Conservation (phyloP, 1,284 basidiomycete genomes). For the Ceratobasidium sp. region DNA sequence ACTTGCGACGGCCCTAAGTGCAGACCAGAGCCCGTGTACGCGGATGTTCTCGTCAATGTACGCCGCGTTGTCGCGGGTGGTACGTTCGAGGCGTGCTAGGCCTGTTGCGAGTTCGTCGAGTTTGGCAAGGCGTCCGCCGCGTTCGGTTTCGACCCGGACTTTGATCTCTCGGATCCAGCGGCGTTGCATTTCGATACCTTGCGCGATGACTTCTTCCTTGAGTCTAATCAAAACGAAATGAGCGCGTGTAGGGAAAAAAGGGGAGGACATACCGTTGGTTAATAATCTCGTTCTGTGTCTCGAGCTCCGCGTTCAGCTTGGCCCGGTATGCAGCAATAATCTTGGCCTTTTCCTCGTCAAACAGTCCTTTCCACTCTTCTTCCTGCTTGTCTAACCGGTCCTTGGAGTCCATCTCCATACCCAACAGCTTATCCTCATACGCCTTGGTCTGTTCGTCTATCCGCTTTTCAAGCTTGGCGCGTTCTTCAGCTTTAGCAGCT, state of each 20-base stretch:
- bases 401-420: conserved; percentile 84
- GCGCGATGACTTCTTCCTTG: conserved; percentile 93
- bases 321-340: conserved; percentile 84
- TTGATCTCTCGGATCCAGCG: conserved; percentile 98
- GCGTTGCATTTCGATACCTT: conserved; percentile 96
- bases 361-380: conserved; percentile 84
- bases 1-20: conserved; percentile 71
- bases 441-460: conserved; percentile 86
- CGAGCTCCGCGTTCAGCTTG: conserved; percentile 88
- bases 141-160: conserved; percentile 94
- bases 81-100: conserved; percentile 89
- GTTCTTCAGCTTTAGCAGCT: conserved; percentile 84
- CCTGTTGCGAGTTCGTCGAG: conserved; percentile 92
- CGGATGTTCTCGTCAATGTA: conserved; percentile 92
- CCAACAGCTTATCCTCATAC: conserved; percentile 85
- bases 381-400: conserved; percentile 88
- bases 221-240: conserved; percentile 63
- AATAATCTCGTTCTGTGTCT: conserved; percentile 91
- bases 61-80: conserved; percentile 89
- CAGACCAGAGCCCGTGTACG: conserved; percentile 83
- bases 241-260: not conserved
- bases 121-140: conserved; percentile 93
- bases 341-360: conserved; percentile 81
- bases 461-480: conserved; percentile 76
- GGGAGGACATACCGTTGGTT: conserved; percentile 78